phyloP scores from a whole-genome alignment of 768 basidiomycete genomes.

The Wakefieldia striispora region DNA sequence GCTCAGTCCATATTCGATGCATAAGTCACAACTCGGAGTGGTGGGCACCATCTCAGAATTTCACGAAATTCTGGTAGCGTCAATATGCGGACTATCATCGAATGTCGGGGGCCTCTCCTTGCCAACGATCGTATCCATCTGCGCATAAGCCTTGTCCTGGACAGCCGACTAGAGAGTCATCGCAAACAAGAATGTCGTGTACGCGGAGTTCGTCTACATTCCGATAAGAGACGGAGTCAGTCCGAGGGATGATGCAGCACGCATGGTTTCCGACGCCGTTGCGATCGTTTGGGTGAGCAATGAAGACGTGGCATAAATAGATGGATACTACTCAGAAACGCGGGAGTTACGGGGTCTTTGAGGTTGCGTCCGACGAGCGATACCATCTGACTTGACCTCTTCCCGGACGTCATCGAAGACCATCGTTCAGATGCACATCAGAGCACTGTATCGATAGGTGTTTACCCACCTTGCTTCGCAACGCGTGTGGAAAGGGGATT shows the following conservation, averaged over 20 bases:
- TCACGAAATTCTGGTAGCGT: conserved; percentile 40
- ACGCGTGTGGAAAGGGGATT: conserved; percentile 27
- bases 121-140: conserved; percentile 19
- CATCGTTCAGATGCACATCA: too few relatives aligned
- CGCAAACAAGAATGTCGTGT: conserved; percentile 11
- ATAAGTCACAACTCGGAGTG: conserved; percentile 7
- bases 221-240: background rate
- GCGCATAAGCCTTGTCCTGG: conserved; percentile 16
- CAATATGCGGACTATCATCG: conserved; percentile 33
- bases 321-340: conserved; percentile 12
- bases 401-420: conserved; percentile 14
- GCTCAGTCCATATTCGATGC: background rate
- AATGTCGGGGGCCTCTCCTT: conserved; percentile 18
- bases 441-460: background rate
- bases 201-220: conserved; percentile 8
- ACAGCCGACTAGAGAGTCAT: conserved; percentile 18
- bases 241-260: background rate
- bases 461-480: conserved; percentile 26
- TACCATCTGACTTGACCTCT: background rate
- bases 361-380: conserved; percentile 1
- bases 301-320: background rate
- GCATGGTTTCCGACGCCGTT: conserved; percentile 18
- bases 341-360: conserved; percentile 16
- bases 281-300: background rate
- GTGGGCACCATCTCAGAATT: conserved; percentile 16